phyloP scores from a whole-genome alignment of 495 filamentous ascomycete species.

The Podospora didyma region DNA sequence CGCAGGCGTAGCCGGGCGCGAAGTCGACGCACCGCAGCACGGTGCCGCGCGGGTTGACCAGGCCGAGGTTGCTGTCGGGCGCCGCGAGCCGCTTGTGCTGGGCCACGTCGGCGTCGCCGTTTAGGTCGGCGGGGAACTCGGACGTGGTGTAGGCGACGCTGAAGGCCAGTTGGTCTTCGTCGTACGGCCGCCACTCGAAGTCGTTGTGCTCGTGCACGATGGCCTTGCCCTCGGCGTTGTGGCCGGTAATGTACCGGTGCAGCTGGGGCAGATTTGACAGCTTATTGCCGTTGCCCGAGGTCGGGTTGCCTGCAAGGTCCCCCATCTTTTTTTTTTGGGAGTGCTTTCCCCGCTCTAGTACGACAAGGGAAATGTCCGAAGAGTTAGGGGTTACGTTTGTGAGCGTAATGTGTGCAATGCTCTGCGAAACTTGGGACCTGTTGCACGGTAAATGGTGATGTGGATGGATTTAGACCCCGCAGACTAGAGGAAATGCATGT shows the following conservation, averaged over 20 bases:
- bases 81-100: constrained; percentile 24
- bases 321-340: constrained; percentile 10
- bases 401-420: too few relatives aligned
- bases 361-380: too few relatives aligned
- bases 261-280: constrained; percentile 33
- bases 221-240: constrained; percentile 35
- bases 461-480: too few relatives aligned
- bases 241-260: constrained; percentile 37
- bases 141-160: constrained; percentile 45
- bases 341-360: neutral
- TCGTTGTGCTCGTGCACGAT: constrained; percentile 29
- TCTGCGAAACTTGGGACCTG: too few relatives aligned
- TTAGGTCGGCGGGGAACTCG: constrained; percentile 51
- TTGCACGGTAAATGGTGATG: too few relatives aligned
- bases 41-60: constrained; percentile 47
- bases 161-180: constrained; percentile 30
- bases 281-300: constrained; percentile 2
- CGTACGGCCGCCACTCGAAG: constrained; percentile 27
- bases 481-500: too few relatives aligned
- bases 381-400: too few relatives aligned
- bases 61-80: constrained; percentile 35
- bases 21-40: constrained; percentile 62
- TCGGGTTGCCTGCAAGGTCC: neutral
- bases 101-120: constrained; percentile 47
- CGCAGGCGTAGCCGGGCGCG: constrained; percentile 46